Percentiles rank a stretch among this genome's conserved stretches.
These are phyloP conservation scores for Cryptococcus hybrid DNA, from an alignment of 1,284 basidiomycete species.

Conservation along the genomic window DNA sequence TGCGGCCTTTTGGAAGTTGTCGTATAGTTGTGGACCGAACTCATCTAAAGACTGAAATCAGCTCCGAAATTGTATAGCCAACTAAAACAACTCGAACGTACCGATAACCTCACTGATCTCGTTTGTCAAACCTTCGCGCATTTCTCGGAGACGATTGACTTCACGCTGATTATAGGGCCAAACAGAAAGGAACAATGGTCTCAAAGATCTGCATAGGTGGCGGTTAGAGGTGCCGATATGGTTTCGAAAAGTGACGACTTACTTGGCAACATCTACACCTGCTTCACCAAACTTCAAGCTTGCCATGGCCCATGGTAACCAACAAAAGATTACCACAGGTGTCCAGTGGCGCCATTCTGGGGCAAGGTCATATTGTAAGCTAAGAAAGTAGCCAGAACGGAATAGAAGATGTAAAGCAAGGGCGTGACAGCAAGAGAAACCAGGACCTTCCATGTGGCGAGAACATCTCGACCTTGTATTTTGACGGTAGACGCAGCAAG, in stretches of 20 bases:
- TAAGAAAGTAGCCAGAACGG: constrained; percentile 72
- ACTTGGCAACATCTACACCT: constrained; percentile 98
- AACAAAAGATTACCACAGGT: constrained; percentile 72
- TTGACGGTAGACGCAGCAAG: constrained; percentile 96
- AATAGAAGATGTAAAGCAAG: constrained; percentile 81
- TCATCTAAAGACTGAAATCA: constrained; percentile 36
- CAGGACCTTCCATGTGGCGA: constrained; percentile 98
- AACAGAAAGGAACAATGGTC: constrained; percentile 85
- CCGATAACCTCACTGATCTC: constrained; percentile 89
- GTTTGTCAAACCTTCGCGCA: constrained; percentile 75
- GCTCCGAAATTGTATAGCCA: background rate
- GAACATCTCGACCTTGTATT: constrained; percentile 88
- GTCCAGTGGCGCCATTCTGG: constrained; percentile 69
- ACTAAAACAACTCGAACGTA: constrained; percentile 47
- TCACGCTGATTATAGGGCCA: constrained; percentile 88
- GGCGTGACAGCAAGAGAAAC: constrained; percentile 91
- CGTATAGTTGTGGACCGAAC: constrained; percentile 79
- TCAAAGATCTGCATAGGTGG: constrained; percentile 65
- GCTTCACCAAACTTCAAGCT: constrained; percentile 98
- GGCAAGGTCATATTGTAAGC: constrained; percentile 65
- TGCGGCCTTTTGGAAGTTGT: constrained; percentile 86
- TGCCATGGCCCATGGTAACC: constrained; percentile 89
- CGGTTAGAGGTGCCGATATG: background rate
- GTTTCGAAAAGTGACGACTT: constrained; percentile 6
- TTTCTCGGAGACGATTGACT: constrained; percentile 74